Percentiles rank a stretch among this genome's conserved stretches.
Conservation (phyloP, 805 yeast species). For the Ogataea salicorniae region DNA sequence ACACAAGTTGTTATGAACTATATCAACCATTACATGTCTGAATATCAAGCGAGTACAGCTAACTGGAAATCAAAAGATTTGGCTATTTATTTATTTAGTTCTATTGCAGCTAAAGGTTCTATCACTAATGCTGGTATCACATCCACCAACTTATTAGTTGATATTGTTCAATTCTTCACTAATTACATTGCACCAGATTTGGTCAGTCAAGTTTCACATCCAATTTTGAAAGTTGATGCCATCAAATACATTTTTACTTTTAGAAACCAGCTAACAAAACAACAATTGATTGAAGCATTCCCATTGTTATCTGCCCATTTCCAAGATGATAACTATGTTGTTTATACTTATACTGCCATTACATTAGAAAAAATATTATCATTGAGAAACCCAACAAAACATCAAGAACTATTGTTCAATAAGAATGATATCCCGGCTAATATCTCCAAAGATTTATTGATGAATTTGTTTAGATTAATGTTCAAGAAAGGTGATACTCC, state of each 20-base stretch:
- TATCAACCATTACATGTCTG: constrained; percentile 59
- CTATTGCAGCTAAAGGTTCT: constrained; percentile 87
- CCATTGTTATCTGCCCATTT: constrained; percentile 75
- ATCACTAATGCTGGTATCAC: constrained; percentile 84
- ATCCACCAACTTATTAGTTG: constrained; percentile 76
- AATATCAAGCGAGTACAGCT: constrained; percentile 36
- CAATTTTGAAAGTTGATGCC: constrained; percentile 86
- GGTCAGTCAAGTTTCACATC: constrained; percentile 51
- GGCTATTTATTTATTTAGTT: constrained; percentile 78
- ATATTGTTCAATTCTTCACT: constrained; percentile 81
- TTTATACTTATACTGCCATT: constrained; percentile 89
- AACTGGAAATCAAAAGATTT: constrained; percentile 87
- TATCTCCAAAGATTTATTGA: constrained; percentile 55
- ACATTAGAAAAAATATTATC: constrained; percentile 86
- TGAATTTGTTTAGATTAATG: constrained; percentile 62
- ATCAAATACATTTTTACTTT: constrained; percentile 85
- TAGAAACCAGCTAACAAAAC: constrained; percentile 88
- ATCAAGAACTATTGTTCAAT: constrained; percentile 56
- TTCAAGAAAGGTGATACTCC: constrained; percentile 59
- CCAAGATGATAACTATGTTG: constrained; percentile 63
- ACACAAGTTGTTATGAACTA: constrained; percentile 72
- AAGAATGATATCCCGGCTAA: constrained; percentile 65
- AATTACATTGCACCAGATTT: constrained; percentile 80
- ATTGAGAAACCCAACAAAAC: constrained; percentile 56
- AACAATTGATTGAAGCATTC: constrained; percentile 71